A percentile compares a stretch with the other conserved stretches of the same genome.
phyloP scores from a whole-genome alignment of 345 rosid genomes.

The Arabis hirsuta region DNA sequence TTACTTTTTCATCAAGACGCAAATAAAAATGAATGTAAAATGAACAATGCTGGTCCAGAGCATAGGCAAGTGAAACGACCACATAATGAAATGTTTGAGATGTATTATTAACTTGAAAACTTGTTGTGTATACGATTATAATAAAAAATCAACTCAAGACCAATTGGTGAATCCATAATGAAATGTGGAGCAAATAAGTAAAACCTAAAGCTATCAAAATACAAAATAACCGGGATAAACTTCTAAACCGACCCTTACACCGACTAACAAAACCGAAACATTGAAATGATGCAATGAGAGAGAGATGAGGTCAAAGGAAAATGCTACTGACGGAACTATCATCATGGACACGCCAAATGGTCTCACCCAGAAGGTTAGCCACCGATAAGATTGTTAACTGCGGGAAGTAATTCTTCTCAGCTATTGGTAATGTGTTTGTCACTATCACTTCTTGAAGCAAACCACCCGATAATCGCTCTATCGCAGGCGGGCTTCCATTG shows the following conservation, averaged over 20 bases:
- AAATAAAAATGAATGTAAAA: no score
- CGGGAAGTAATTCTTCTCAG: constrained; percentile 75
- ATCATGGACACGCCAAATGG: constrained; percentile 87
- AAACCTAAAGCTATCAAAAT: constrained; percentile 15
- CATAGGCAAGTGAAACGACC: no score
- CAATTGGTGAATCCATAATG: constrained; percentile 18
- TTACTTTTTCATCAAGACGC: no score
- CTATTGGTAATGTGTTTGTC: constrained; percentile 74
- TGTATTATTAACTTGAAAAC: constrained; percentile 1
- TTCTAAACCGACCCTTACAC: constrained; percentile 8
- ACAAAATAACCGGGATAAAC: not conserved
- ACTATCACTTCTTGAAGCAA: constrained; percentile 83
- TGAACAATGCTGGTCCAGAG: no score
- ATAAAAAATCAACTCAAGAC: constrained; percentile 25
- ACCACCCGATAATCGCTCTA: constrained; percentile 75
- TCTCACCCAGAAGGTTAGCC: constrained; percentile 81
- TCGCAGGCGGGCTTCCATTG: constrained; percentile 70
- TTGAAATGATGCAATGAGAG: constrained; percentile 20
- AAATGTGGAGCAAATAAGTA: constrained; percentile 6
- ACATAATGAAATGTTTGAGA: no score
- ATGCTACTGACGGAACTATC: constrained; percentile 80
- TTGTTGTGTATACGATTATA: constrained; percentile 16
- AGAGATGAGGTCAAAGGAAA: constrained; percentile 48
- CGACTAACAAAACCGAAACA: constrained; percentile 16
- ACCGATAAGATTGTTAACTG: constrained; percentile 73